Conservation (phyloP, 768 basidiomycete species). For the Gautieria morchelliformis region DNA sequence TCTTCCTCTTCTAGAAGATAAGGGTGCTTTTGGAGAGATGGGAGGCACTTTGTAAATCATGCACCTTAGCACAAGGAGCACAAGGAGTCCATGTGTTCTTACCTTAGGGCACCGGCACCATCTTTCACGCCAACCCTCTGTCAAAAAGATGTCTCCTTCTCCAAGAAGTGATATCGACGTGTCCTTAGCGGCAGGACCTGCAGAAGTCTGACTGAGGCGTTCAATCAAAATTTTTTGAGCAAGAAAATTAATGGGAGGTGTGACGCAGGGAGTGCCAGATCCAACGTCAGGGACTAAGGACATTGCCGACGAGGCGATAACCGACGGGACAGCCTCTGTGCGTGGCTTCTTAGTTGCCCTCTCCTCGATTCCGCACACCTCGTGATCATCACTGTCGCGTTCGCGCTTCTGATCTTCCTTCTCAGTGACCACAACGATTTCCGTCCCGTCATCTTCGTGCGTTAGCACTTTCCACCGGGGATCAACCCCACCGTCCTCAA, state of each 20-base stretch:
- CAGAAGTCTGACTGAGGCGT: not conserved
- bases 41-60: conserved; percentile 40
- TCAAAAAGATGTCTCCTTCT: conserved; percentile 67
- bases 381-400: not conserved
- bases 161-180: conserved; percentile 29
- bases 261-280: conserved; percentile 41
- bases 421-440: conserved; percentile 18
- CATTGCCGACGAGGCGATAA: conserved; percentile 37
- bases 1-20: conserved; percentile 73
- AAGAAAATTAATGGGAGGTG: conserved; percentile 38
- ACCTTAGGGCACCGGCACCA: conserved; percentile 72
- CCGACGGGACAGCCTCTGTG: conserved; percentile 19
- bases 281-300: not conserved
- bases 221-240: conserved; percentile 35
- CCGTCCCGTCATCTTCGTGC: conserved; percentile 16
- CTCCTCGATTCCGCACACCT: not conserved
- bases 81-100: conserved; percentile 13
- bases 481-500: conserved; percentile 9
- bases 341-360: conserved; percentile 16
- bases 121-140: conserved; percentile 60
- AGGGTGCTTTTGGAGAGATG: conserved; percentile 40
- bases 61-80: not conserved
- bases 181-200: conserved; percentile 9
- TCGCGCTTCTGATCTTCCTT: conserved; percentile 6
- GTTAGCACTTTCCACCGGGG: conserved; percentile 45